These are phyloP conservation scores for Scleroderma citrinum DNA, from an alignment of 768 basidiomycete species.

Conservation along the genomic window DNA sequence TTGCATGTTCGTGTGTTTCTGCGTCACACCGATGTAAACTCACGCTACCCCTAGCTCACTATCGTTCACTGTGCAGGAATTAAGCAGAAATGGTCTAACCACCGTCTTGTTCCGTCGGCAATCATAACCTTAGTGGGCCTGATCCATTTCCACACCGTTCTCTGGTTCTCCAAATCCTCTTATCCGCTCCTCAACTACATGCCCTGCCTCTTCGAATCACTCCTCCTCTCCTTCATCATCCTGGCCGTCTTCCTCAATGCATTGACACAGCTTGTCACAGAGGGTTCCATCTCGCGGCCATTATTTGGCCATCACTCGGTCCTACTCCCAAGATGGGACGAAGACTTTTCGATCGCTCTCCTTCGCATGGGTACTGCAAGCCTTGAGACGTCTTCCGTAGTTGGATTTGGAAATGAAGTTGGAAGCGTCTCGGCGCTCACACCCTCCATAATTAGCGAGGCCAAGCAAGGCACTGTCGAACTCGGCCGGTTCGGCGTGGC, in stretches of 20 bases:
- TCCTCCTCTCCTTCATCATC: constrained; percentile 50
- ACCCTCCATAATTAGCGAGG: constrained; percentile 6
- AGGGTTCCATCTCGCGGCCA: constrained; percentile 52
- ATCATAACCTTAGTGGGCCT: constrained; percentile 55
- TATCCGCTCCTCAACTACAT: constrained; percentile 74
- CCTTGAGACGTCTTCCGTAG: constrained; percentile 65
- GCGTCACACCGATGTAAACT: not conserved
- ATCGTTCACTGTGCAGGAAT: constrained; percentile 64
- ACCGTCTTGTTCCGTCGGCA: constrained; percentile 66
- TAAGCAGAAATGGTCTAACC: constrained; percentile 54
- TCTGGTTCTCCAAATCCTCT: constrained; percentile 40
- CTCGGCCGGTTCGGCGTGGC: constrained; percentile 39
- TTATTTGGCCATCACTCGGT: constrained; percentile 46
- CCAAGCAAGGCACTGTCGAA: constrained; percentile 31
- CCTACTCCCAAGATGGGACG: constrained; percentile 51
- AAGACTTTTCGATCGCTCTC: constrained; percentile 68
- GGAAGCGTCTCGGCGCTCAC: constrained; percentile 38
- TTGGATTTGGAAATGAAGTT: constrained; percentile 72
- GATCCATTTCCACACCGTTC: constrained; percentile 60
- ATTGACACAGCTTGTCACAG: constrained; percentile 59
- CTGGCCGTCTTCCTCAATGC: constrained; percentile 57
- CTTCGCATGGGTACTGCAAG: constrained; percentile 70
- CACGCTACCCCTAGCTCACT: constrained; percentile 38
- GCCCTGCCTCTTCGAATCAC: constrained; percentile 65
- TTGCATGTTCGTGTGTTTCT: constrained; percentile 46